Base-by-base conservation (phyloP, 129 eudicot genomes). In the Flaveria ramosissima region DNA sequence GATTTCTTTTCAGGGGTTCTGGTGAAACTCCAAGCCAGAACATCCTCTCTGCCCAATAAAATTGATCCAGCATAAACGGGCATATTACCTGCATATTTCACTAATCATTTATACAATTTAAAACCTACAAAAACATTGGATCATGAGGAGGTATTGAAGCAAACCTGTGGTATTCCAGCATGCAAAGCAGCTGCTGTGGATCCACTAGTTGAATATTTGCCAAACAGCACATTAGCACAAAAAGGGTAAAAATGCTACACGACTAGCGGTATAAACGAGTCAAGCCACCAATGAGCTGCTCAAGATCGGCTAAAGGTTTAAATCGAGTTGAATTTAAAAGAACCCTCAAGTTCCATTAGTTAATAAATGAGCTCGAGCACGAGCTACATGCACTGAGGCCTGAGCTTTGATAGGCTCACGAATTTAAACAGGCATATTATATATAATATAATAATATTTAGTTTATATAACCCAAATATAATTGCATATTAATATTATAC, bases 1-100 rank as follows among this genome's bases (percentile, higher is more conserved):
- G 86, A 52, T 72, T 73, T 70, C 89, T 84, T 56, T 89, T 87
- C 43, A 94, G 77, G 62, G 97, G 96, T 82, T 91, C 90, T 7
- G 98, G 88, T 23, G 90, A 80, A 84, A 94, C 98, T 71, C 96
- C 98, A 47, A 94, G 85, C 98, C 98, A 91, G 78, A 81, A 94
- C 97, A 89, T 91, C 73, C 93, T 94, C 69, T 94, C 98, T 67
- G 97, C 98, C 98, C 98, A 94, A 73, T 94, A 94, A 81, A 89
- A 89, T 47, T 94, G 98, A 86, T 94, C 98, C 56, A 89, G 80
- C 81, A 89, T 80, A 87, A 87, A 91, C 1, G 98, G 98, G 76
- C 98, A 94, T 48, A 94, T 6, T 55, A 92, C 76, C 97, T 92
- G 90, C 62, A 67, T 26, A 57, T 32, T 43, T 66, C 61, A 82